A percentile compares a stretch with the other conserved stretches of the same genome.
Evolutionary conservation across 176 grass and related monocot species (phyloP).

Genomic region (Coix lacrymajobi): DNA sequence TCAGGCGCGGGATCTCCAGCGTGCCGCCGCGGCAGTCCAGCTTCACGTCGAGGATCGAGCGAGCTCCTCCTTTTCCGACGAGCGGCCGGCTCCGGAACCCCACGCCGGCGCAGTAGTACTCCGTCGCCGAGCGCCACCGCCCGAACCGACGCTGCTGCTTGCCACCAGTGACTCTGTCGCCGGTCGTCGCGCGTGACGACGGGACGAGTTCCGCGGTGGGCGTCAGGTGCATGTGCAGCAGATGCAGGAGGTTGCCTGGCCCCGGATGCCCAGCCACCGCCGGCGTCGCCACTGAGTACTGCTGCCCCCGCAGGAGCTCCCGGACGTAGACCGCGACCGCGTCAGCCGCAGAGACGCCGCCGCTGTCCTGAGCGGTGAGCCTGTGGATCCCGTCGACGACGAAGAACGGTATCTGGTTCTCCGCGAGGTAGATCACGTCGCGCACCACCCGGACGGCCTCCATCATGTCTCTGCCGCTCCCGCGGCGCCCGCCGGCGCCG

Average conservation of each 20-base stretch:
- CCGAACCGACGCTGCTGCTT: not conserved
- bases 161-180: not conserved
- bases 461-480: not conserved
- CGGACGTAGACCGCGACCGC: not conserved
- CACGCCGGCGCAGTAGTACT: constrained; percentile 4
- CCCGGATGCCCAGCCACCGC: not conserved
- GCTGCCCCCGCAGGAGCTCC: not conserved
- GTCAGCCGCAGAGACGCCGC: not conserved
- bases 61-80: not conserved
- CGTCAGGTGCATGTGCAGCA: constrained; percentile 1
- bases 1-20: not conserved
- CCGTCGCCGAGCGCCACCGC: constrained; percentile 17
- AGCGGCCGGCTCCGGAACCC: not conserved
- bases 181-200: too few relatives aligned
- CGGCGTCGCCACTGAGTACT: not conserved
- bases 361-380: not conserved
- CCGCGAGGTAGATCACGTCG: constrained; percentile 6
- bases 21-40: not conserved
- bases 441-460: not conserved
- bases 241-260: constrained; percentile 1
- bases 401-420: constrained; percentile 16
- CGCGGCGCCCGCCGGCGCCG: not conserved
- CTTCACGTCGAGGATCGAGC: not conserved
- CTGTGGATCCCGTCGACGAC: not conserved
- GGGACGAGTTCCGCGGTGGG: too few relatives aligned